These are phyloP conservation scores for Candida xiaguanensis DNA, from an alignment of 805 yeast species.

Conservation along the genomic window DNA sequence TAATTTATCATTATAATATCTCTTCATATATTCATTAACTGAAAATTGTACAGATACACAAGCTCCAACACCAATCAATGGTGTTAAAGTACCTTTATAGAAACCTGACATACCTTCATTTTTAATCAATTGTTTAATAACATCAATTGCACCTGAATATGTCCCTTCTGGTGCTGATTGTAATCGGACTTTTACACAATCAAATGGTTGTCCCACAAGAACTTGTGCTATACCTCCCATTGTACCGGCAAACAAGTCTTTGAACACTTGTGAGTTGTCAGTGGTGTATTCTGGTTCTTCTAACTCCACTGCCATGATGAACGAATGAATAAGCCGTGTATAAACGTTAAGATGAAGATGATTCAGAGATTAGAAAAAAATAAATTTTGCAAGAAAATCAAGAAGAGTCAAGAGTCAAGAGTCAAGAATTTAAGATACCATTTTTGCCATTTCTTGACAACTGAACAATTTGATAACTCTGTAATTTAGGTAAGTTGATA, in stretches of 20 bases:
- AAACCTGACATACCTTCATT: constrained; percentile 40
- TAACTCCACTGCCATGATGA: constrained; percentile 37
- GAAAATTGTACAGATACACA: constrained; percentile 97
- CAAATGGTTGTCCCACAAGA: constrained; percentile 93
- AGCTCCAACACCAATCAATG: constrained; percentile 70
- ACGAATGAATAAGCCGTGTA: not conserved
- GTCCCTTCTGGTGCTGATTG: constrained; percentile 83
- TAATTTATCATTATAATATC: constrained; percentile 54
- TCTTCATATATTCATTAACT: constrained; percentile 90
- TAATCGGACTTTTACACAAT: constrained; percentile 87
- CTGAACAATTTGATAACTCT: too few species aligned
- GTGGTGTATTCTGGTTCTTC: constrained; percentile 38
- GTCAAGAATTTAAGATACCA: too few species aligned
- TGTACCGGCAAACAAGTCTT: constrained; percentile 88
- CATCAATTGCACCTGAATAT: constrained; percentile 72
- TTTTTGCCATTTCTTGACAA: too few species aligned
- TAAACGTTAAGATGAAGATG: not conserved
- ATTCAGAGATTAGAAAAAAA: not conserved
- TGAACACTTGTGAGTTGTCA: constrained; percentile 47
- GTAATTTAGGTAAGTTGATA: too few species aligned
- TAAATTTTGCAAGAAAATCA: too few species aligned
- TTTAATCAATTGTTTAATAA: constrained; percentile 61
- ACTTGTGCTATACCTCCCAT: constrained; percentile 96
- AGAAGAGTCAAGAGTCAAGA: too few species aligned
- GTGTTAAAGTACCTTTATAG: constrained; percentile 45